These are phyloP conservation scores for Tremella mesenterica DNA, from an alignment of 768 basidiomycete genomes.

Conservation along the genomic window DNA sequence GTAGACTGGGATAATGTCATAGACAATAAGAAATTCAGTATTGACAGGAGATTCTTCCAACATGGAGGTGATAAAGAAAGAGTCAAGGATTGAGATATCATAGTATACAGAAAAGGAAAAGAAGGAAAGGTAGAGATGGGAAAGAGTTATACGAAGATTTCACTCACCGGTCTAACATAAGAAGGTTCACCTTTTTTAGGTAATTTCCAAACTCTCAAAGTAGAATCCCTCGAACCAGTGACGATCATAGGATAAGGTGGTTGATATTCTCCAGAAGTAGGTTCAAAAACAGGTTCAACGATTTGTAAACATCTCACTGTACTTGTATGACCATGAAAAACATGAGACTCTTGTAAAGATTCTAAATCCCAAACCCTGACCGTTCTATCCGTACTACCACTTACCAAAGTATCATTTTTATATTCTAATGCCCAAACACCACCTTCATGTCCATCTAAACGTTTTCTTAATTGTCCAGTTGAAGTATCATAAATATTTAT, in stretches of 20 bases:
- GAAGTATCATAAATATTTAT: constrained; percentile 89
- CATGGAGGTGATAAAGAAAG: too few species aligned
- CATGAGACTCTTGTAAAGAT: constrained; percentile 74
- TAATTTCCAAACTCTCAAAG: constrained; percentile 59
- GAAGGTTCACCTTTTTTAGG: constrained; percentile 59
- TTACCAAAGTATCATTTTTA: constrained; percentile 58
- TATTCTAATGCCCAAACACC: constrained; percentile 93
- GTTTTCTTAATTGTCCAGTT: constrained; percentile 63
- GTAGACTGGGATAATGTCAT: too few species aligned
- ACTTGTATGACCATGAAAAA: constrained; percentile 91
- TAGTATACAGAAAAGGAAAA: too few species aligned
- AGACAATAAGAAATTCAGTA: too few species aligned
- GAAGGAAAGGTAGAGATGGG: too few species aligned
- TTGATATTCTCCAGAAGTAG: constrained; percentile 59
- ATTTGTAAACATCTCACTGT: constrained; percentile 94
- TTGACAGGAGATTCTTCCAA: too few species aligned
- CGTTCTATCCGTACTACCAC: constrained; percentile 86
- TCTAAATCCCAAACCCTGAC: constrained; percentile 83
- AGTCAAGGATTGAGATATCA: not conserved
- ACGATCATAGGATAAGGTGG: constrained; percentile 65
- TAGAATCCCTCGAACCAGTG: constrained; percentile 62
- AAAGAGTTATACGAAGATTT: too few species aligned
- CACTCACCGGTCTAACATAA: constrained; percentile 12
- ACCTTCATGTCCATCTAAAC: constrained; percentile 82
- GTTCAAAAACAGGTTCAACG: constrained; percentile 82